phyloP scores from a whole-genome alignment of 108 stramenopile species.

The Aurantiochytrium sp. region DNA sequence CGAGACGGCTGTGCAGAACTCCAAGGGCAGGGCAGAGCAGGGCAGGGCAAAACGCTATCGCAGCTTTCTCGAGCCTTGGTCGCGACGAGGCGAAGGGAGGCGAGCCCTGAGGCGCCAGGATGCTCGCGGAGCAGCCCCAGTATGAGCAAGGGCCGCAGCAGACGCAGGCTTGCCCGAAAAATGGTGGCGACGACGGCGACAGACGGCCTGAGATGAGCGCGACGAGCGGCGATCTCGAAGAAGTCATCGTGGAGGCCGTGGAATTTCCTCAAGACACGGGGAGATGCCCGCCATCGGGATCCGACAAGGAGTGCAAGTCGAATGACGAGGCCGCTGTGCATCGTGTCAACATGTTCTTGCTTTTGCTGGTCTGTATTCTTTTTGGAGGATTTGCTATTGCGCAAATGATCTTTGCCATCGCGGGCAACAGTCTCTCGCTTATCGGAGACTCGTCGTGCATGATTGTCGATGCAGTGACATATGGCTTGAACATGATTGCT shows the following conservation, averaged over 20 bases:
- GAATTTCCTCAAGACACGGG: too few relatives aligned
- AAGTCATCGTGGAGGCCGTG: too few relatives aligned
- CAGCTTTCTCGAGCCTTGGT: too few relatives aligned
- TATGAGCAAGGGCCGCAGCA: not conserved
- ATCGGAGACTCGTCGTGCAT: not conserved
- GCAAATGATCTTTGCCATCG: not conserved
- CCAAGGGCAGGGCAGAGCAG: too few relatives aligned
- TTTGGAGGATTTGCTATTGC: not conserved
- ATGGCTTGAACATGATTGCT: not conserved
- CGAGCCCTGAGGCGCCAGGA: too few relatives aligned
- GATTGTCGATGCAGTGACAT: conserved; percentile 1
- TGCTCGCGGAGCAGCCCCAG: too few relatives aligned
- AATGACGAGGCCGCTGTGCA: not conserved
- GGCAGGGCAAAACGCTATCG: too few relatives aligned
- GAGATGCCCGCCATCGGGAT: too few relatives aligned
- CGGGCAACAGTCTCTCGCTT: not conserved
- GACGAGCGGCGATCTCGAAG: too few relatives aligned
- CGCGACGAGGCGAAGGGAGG: too few relatives aligned
- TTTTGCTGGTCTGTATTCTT: not conserved
- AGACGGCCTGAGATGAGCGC: not conserved
- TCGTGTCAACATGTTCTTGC: not conserved
- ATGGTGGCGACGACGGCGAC: not conserved
- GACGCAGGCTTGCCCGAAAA: not conserved
- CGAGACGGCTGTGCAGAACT: too few relatives aligned
- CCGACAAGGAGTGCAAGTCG: too few relatives aligned